Evolutionary conservation across 805 yeast genomes (phyloP).

Genomic region (Kregervanrija delftensis): DNA sequence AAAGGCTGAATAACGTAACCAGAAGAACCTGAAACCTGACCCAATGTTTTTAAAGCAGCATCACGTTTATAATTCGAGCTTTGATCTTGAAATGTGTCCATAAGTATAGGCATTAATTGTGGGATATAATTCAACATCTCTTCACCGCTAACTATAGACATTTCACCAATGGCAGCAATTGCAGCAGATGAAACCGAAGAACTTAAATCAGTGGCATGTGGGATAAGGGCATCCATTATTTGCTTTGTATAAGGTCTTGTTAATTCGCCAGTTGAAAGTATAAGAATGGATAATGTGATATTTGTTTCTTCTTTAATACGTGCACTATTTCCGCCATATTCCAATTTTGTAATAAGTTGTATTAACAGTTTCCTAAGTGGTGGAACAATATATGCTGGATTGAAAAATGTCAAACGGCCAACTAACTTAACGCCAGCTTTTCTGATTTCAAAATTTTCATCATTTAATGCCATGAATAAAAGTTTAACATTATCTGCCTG

Average conservation of each 20-base stretch:
- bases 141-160: conserved; percentile 84
- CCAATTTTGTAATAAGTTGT: conserved; percentile 78
- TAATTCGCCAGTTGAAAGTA: conserved; percentile 72
- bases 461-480: conserved; percentile 83
- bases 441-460: conserved; percentile 79
- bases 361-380: conserved; percentile 80
- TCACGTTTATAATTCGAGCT: conserved; percentile 82
- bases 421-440: conserved; percentile 70
- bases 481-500: conserved; percentile 88
- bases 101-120: conserved; percentile 76
- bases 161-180: conserved; percentile 80
- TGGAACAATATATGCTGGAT: conserved; percentile 95
- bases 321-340: conserved; percentile 66
- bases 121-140: conserved; percentile 67
- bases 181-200: conserved; percentile 84
- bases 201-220: conserved; percentile 64
- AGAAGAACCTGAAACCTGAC: conserved; percentile 82
- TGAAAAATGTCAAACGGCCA: conserved; percentile 77
- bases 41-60: conserved; percentile 81
- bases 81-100: conserved; percentile 88
- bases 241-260: conserved; percentile 89
- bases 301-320: conserved; percentile 85
- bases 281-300: conserved; percentile 60
- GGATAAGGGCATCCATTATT: conserved; percentile 75
- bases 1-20: conserved; percentile 95